phyloP scores from a whole-genome alignment of 805 yeast genomes.

The Suhomyces pyralidae region DNA sequence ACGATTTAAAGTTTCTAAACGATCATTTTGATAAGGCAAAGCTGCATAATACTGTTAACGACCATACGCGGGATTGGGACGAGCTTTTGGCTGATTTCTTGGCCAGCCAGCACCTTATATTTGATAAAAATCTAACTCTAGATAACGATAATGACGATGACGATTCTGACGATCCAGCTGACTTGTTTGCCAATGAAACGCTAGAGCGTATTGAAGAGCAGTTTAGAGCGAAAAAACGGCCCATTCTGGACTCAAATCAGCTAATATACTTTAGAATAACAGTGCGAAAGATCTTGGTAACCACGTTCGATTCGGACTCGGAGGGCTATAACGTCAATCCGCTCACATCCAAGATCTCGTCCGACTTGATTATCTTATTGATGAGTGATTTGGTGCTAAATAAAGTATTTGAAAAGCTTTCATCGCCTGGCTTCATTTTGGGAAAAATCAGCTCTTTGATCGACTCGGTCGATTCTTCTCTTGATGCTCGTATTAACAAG shows the following conservation, averaged over 20 bases:
- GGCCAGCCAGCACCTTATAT: conserved; percentile 17
- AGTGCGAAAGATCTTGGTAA: conserved; percentile 18
- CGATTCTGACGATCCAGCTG: background rate
- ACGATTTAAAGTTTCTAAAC: conserved; percentile 1
- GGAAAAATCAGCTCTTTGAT: conserved; percentile 10
- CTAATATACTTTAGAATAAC: conserved; percentile 22
- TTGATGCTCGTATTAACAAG: background rate
- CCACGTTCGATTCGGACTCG: conserved; percentile 10
- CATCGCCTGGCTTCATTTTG: conserved; percentile 26
- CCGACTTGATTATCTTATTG: conserved; percentile 20
- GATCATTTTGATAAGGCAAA: background rate
- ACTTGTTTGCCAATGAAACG: conserved; percentile 1
- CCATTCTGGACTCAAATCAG: conserved; percentile 1
- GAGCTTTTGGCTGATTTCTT: conserved; percentile 3
- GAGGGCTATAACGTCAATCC: conserved; percentile 10
- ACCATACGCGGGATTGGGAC: background rate
- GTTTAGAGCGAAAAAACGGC: background rate
- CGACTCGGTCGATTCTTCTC: conserved; percentile 3
- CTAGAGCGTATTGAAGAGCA: background rate
- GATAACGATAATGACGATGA: background rate
- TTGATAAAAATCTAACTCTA: conserved; percentile 4
- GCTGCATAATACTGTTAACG: background rate
- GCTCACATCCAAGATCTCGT: conserved; percentile 22
- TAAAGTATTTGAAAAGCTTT: conserved; percentile 20
- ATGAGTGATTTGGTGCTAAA: conserved; percentile 28